These are phyloP conservation scores for Oldenlandia corymbosa DNA, from an alignment of 257 asterid genomes.

Conservation along the genomic window DNA sequence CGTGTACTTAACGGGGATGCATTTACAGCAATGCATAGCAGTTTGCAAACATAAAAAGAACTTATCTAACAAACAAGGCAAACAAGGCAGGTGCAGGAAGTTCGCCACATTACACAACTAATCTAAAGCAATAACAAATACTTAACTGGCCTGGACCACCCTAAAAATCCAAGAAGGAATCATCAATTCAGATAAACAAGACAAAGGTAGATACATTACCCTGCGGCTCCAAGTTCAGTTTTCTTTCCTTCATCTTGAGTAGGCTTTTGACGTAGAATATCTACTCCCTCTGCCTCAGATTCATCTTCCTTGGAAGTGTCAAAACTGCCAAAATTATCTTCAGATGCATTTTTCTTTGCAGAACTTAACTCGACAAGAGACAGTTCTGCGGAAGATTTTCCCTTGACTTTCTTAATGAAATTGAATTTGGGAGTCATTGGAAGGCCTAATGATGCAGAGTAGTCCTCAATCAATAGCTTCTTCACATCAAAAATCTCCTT, in stretches of 20 bases:
- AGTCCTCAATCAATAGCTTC: constrained; percentile 71
- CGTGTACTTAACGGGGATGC: background rate
- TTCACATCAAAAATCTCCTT: constrained; percentile 81
- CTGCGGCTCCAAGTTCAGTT: constrained; percentile 27
- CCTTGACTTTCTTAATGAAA: constrained; percentile 63
- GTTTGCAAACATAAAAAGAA: too few relatives aligned
- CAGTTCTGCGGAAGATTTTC: constrained; percentile 44
- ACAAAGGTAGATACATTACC: constrained; percentile 37
- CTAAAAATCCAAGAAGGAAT: background rate
- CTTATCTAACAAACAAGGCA: background rate
- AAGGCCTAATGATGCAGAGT: constrained; percentile 85
- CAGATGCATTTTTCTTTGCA: constrained; percentile 32
- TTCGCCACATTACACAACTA: background rate
- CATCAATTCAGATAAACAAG: background rate
- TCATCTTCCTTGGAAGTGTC: constrained; percentile 28
- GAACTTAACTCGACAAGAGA: constrained; percentile 40
- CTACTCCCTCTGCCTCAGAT: constrained; percentile 23
- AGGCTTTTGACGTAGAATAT: constrained; percentile 44
- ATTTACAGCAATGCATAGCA: too few relatives aligned
- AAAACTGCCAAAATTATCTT: constrained; percentile 19
- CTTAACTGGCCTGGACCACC: background rate
- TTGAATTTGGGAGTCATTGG: constrained; percentile 93
- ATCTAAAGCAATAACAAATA: background rate
- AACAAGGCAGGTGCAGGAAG: background rate
- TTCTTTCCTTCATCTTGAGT: constrained; percentile 26